A percentile compares a stretch with the other conserved stretches of the same genome.
Evolutionary conservation across 2,329 filamentous ascomycete genomes (phyloP).

Genomic region (Cytospora piceae): DNA sequence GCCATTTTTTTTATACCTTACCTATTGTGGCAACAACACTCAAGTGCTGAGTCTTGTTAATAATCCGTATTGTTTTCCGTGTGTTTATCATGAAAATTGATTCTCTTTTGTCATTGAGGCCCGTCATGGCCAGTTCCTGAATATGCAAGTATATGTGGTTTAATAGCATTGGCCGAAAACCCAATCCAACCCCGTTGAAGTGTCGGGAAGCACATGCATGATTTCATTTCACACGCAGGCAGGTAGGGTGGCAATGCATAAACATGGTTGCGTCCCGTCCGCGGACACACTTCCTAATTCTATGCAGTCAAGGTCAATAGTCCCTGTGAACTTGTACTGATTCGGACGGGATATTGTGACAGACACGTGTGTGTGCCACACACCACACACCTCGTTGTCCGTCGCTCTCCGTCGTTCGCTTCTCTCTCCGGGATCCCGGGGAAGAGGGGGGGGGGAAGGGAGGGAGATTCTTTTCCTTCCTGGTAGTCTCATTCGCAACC

Average conservation of each 20-base stretch:
- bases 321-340: not conserved
- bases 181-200: not conserved
- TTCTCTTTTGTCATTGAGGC: too few species aligned
- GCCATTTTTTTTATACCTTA: slow-evolving; percentile 11
- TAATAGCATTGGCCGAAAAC: not conserved
- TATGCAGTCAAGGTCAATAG: not conserved
- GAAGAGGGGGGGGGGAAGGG: too few species aligned
- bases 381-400: not conserved
- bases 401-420: too few species aligned
- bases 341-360: not conserved
- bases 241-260: not conserved
- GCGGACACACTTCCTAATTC: not conserved
- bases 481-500: too few species aligned
- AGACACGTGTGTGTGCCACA: not conserved
- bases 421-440: not conserved
- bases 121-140: too few species aligned
- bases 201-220: not conserved
- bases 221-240: not conserved
- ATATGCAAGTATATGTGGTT: too few species aligned
- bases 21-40: slow-evolving; percentile 9
- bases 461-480: too few species aligned
- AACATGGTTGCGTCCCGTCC: not conserved
- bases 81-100: not conserved
- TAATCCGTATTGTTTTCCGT: not conserved
- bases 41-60: slow-evolving; percentile 26